These are phyloP conservation scores for Elymus sibiricus DNA, from an alignment of 176 grass and related monocot genomes.

Conservation along the genomic window DNA sequence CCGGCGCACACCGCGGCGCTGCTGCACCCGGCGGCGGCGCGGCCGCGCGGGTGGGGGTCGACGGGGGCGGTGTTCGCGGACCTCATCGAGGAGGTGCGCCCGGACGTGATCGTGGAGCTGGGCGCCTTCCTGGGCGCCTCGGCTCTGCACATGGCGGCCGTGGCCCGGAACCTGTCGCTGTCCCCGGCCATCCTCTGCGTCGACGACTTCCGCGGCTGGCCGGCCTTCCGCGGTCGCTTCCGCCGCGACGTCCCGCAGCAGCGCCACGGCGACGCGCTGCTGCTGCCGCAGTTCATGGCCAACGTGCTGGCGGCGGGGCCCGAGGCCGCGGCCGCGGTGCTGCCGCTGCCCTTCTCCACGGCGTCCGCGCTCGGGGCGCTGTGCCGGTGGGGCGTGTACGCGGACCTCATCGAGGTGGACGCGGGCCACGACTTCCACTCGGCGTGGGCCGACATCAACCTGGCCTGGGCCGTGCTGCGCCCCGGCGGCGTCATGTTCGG, in stretches of 20 bases:
- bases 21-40: constrained; percentile 44
- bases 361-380: constrained; percentile 66
- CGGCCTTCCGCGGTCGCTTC: constrained; percentile 64
- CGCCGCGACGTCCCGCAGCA: constrained; percentile 60
- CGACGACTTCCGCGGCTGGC: constrained; percentile 98
- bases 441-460: constrained; percentile 96
- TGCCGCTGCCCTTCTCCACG: constrained; percentile 95
- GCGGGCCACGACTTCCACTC: constrained; percentile 98
- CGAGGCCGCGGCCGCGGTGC: constrained; percentile 13
- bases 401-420: constrained; percentile 98
- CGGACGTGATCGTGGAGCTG: constrained; percentile 75
- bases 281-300: constrained; percentile 98
- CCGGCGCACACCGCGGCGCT: constrained; percentile 38
- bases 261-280: constrained; percentile 56
- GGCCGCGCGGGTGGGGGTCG: constrained; percentile 89
- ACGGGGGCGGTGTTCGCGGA: constrained; percentile 78
- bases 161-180: constrained; percentile 65
- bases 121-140: constrained; percentile 96
- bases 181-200: constrained; percentile 77
- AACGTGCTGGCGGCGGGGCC: constrained; percentile 54
- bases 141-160: constrained; percentile 90
- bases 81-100: constrained; percentile 63
- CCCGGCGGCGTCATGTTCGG: constrained; percentile 95
- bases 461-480: constrained; percentile 83
- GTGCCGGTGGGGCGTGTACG: constrained; percentile 86